A percentile compares a stretch with the other conserved stretches of the same genome.
phyloP scores from a whole-genome alignment of 768 basidiomycete genomes.

The Tephrocybe sp. region DNA sequence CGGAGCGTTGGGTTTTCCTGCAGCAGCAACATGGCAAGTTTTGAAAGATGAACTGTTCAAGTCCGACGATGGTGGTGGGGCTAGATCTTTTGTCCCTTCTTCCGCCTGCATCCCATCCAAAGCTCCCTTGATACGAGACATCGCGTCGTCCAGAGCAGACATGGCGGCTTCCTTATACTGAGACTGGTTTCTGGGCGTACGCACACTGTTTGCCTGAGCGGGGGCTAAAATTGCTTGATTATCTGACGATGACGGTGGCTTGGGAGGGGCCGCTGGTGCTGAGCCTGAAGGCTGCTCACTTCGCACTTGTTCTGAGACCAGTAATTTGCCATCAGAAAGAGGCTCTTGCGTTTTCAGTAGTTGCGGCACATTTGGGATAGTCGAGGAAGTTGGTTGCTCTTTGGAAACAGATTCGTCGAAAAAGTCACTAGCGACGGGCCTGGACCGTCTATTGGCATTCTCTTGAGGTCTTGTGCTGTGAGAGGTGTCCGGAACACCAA shows the following conservation, averaged over 20 bases:
- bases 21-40: slow-evolving; percentile 17
- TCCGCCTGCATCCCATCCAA: slow-evolving; percentile 63
- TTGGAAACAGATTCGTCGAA: slow-evolving; percentile 48
- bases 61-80: slow-evolving; percentile 16
- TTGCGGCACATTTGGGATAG: slow-evolving; percentile 43
- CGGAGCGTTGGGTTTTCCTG: slow-evolving; percentile 22
- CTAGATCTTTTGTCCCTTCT: slow-evolving; percentile 34
- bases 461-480: slow-evolving; percentile 21
- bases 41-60: slow-evolving; percentile 19
- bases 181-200: slow-evolving; percentile 38
- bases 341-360: neutral
- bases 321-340: no score
- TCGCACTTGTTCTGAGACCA: neutral
- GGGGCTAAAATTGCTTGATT: slow-evolving; percentile 23
- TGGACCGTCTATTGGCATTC: slow-evolving; percentile 26
- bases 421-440: slow-evolving; percentile 70
- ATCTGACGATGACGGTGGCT: slow-evolving; percentile 21
- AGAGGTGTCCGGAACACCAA: slow-evolving; percentile 39
- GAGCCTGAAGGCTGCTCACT: neutral
- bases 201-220: slow-evolving; percentile 24
- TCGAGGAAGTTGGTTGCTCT: slow-evolving; percentile 22
- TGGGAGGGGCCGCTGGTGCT: neutral
- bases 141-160: slow-evolving; percentile 78
- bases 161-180: slow-evolving; percentile 56
- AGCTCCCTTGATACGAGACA: slow-evolving; percentile 85